Evolutionary conservation across 768 basidiomycete genomes (phyloP), one percentile per base, ranked within the genome.

Genomic region (Galerina sulciceps): DNA sequence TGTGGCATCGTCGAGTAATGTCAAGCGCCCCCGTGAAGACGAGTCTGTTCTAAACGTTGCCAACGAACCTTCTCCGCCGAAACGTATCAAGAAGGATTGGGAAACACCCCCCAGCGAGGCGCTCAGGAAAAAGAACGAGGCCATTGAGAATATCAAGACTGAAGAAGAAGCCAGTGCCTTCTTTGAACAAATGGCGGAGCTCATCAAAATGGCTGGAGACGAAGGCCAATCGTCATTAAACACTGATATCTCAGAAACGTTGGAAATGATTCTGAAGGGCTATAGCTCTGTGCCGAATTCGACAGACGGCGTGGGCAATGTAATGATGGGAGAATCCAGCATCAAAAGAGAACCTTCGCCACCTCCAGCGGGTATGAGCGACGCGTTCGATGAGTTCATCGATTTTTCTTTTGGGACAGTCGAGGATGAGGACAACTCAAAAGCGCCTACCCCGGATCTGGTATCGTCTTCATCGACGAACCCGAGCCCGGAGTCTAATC

Each of bases 371-470:
- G 66, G 76, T 20, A 67, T 76, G 13, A 81, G 82, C 13, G 68
- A 71, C 63, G 80, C 86, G 20, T 84, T 85, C 50, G 80, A 81
- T 49, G 81, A 86, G 64, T 87, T 83, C 65, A 81, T 92, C 69
- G 90, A 92, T 71, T 89, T 89, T 62, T 84, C 89, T 6, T 88
- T 81, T 62, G 77, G 78, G 50, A 79, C 77, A 38, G 73, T 76
- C 10, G 85, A 85, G 18, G 88, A 90, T 57, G 88, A 88, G 36
- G 84, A 82, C 49, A 77, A 73, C 18, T 88, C 86, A 13, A 89
- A 89, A 66, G 84, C 86, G n/a, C 79, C 82, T 8, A 92, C 91
- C 3, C 91, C 91, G 9, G 91, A 92, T 55, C 79, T 93, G 47
- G 75, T 89, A 14, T 79, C 80, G 35, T 84, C 86, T 10, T 87